These are phyloP conservation scores for Salvia splendens DNA, from an alignment of 257 asterid species.

Conservation along the genomic window DNA sequence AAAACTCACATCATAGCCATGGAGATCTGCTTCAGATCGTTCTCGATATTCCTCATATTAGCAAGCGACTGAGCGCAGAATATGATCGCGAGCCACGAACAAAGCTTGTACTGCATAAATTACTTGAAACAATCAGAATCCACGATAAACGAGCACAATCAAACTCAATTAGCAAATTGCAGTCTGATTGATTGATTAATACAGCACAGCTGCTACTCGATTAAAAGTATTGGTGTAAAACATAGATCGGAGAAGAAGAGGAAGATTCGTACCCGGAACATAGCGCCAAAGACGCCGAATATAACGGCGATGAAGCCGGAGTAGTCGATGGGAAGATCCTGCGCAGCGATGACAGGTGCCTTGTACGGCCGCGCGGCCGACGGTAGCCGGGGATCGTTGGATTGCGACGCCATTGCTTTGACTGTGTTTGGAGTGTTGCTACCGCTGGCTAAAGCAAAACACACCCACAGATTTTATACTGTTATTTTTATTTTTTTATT, in stretches of 20 bases:
- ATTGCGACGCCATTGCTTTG: conserved; percentile 51
- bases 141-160: background rate
- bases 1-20: conserved; percentile 98
- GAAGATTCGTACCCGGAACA: conserved; percentile 35
- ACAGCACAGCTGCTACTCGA: background rate
- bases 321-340: conserved; percentile 79
- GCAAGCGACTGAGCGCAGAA: conserved; percentile 87
- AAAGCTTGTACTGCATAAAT: conserved; percentile 69
- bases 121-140: conserved; percentile 16
- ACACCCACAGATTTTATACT: background rate
- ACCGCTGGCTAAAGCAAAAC: background rate
- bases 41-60: conserved; percentile 91
- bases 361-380: conserved; percentile 63
- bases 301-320: conserved; percentile 83
- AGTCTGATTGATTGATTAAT: too few relatives aligned
- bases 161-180: conserved; percentile 5
- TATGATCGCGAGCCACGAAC: conserved; percentile 94
- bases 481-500: too few relatives aligned
- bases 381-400: conserved; percentile 64
- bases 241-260: conserved; percentile 32
- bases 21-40: conserved; percentile 94
- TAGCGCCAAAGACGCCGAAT: conserved; percentile 78
- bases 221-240: background rate
- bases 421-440: background rate
- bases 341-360: conserved; percentile 46